A percentile compares a stretch with the other conserved stretches of the same genome.
phyloP scores from a whole-genome alignment of 306 rosid species.

The Cucurbita moschata region DNA sequence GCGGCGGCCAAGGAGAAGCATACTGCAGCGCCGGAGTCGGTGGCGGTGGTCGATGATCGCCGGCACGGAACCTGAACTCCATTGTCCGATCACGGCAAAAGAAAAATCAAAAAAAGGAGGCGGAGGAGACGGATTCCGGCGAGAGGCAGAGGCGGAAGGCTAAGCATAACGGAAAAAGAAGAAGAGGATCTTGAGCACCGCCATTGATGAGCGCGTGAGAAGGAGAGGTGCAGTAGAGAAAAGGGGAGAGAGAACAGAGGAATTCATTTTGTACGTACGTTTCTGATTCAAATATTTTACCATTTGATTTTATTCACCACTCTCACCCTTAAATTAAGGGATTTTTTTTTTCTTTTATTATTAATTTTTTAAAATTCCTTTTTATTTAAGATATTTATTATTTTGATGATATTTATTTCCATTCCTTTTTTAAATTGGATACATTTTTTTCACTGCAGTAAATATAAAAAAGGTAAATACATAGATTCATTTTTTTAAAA shows the following conservation, averaged over 20 bases:
- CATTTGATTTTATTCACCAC: neutral
- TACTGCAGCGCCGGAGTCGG: neutral
- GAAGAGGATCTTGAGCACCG: neutral
- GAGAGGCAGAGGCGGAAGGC: neutral
- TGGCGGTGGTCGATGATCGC: neutral
- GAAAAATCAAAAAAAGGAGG: neutral
- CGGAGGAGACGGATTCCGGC: neutral
- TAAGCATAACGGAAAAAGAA: neutral
- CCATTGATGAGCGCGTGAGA: neutral
- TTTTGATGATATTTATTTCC: too few relatives aligned
- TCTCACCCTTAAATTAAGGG: neutral
- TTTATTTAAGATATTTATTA: too few relatives aligned
- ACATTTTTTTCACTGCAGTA: too few relatives aligned
- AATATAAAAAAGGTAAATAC: too few relatives aligned
- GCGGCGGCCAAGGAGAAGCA: neutral
- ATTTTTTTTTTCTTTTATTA: neutral
- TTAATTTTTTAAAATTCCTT: too few relatives aligned
- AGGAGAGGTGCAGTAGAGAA: neutral
- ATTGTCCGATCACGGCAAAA: neutral
- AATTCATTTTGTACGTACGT: neutral
- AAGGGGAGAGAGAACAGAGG: neutral
- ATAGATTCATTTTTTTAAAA: too few relatives aligned
- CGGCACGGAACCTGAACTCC: constrained; percentile 9
- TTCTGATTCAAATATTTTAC: neutral
- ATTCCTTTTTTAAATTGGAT: too few relatives aligned